Evolutionary conservation across 2,329 filamentous ascomycete genomes (phyloP), one percentile per base, ranked within the genome.

Genomic region (Leptographium lundbergii): DNA sequence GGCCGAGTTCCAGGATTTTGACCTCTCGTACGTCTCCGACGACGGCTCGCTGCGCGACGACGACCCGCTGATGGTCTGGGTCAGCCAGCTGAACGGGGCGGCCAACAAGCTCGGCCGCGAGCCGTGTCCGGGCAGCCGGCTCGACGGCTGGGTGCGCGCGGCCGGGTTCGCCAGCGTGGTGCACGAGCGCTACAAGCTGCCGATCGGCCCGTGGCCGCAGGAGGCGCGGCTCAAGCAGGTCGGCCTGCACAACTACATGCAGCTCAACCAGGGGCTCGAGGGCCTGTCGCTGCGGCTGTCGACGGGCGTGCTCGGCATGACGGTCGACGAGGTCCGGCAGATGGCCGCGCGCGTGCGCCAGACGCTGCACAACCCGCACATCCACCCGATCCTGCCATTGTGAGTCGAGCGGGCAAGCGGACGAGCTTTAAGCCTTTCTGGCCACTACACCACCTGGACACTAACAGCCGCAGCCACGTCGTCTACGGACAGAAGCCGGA

Each of bases 141-240:
- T 74, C 45, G 70, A 72, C 61, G 67, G 69, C 39, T 71, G 72
- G 58, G 68, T 81, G 60, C 63, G 68, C 25, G 73, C 75, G 17
- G 75, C 75, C 0, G 80, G 80, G 1, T 81, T 82, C 63, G 67
- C 71, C 57, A 71, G 81, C 62, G 73, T 82, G 0, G 65, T 67
- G 0, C 73, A 80, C 64, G 67, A 71, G 7, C 65, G 74, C 24
- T 75, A 69, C 66, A 74, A 73, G 64, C 71, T 77, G 65, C 77
- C 78, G 0, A 68, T 73, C 42, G 76, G 74, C 59, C 67, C 70
- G 1, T 81, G 78, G 77, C 71, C 77, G 0, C 73, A 72, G 56
- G 74, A 78, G 32, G 68, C 68, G 19, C 72, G 73, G 34, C 68
- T 77, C 56, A 81, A 80, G 65, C 72, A 77, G 39, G 48, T 61